A percentile compares a stretch with the other conserved stretches of the same genome.
phyloP scores from a whole-genome alignment of 768 basidiomycete species.

The Suillus tomentosus region DNA sequence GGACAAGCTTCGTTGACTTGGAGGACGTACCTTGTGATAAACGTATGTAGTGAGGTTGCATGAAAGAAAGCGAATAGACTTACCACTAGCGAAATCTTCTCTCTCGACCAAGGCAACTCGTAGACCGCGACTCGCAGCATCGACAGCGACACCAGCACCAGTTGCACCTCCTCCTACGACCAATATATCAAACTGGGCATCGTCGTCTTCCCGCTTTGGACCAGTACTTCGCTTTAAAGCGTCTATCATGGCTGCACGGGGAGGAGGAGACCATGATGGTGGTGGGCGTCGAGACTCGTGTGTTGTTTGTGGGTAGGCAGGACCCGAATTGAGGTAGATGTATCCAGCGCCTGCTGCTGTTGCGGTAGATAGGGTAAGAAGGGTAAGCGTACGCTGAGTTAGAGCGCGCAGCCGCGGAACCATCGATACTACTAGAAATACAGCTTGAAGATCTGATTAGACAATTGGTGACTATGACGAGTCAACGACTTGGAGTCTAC shows the following conservation, averaged over 20 bases:
- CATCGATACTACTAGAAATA: slow-evolving; percentile 8
- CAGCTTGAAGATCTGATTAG: not conserved
- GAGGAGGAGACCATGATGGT: slow-evolving; percentile 78
- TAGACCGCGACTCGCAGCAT: slow-evolving; percentile 89
- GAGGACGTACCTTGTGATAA: slow-evolving; percentile 77
- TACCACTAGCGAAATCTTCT: slow-evolving; percentile 89
- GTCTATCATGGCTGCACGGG: slow-evolving; percentile 64
- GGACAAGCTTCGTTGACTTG: slow-evolving; percentile 97
- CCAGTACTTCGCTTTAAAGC: slow-evolving; percentile 38
- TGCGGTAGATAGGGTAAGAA: slow-evolving; percentile 53
- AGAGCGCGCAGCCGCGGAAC: slow-evolving; percentile 38
- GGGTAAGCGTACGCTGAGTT: slow-evolving; percentile 56
- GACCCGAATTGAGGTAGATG: slow-evolving; percentile 75
- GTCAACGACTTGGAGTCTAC: not conserved
- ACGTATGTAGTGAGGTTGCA: not conserved
- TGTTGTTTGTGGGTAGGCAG: slow-evolving; percentile 63
- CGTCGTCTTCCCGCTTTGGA: slow-evolving; percentile 44
- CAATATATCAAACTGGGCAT: slow-evolving; percentile 65
- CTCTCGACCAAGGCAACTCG: slow-evolving; percentile 93
- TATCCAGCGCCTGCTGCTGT: slow-evolving; percentile 61
- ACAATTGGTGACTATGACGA: not conserved
- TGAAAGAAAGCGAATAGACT: slow-evolving; percentile 20
- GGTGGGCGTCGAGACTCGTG: slow-evolving; percentile 71
- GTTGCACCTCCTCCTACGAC: slow-evolving; percentile 95
- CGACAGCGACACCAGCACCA: slow-evolving; percentile 94